A percentile compares a stretch with the other conserved stretches of the same genome.
Conservation (phyloP, 345 rosid species). For the Aethionema arabicum region DNA sequence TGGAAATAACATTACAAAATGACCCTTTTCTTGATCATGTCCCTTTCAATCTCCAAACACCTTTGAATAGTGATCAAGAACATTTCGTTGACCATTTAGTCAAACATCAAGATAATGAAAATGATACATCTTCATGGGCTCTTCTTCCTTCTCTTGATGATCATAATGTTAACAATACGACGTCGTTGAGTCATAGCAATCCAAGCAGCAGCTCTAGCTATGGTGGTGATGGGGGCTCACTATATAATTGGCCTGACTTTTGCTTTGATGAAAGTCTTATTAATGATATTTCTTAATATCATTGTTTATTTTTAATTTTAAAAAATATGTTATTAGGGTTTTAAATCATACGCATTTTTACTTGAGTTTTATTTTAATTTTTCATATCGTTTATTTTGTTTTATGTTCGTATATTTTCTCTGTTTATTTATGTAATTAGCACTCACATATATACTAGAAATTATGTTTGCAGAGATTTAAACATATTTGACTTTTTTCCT, state of each 20-base stretch:
- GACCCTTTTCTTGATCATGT: conserved; percentile 39
- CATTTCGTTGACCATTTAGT: conserved; percentile 28
- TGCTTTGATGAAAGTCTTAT: conserved; percentile 38
- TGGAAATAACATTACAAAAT: conserved; percentile 30
- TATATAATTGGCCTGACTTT: conserved; percentile 37
- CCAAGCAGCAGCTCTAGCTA: conserved; percentile 37
- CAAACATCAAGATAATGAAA: conserved; percentile 27
- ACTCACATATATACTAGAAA: too few species aligned
- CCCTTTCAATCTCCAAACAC: conserved; percentile 39
- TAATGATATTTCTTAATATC: conserved; percentile 30
- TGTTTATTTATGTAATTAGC: too few species aligned
- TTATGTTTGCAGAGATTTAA: too few species aligned
- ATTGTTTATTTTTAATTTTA: conserved; percentile 4
- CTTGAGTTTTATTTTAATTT: not conserved
- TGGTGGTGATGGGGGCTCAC: conserved; percentile 28
- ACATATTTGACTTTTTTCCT: too few species aligned
- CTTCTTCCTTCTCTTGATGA: conserved; percentile 36
- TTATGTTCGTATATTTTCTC: too few species aligned
- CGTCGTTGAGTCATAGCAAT: conserved; percentile 23
- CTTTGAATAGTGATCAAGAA: conserved; percentile 34
- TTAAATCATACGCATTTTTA: conserved; percentile 23
- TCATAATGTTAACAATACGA: conserved; percentile 12
- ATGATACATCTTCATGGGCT: conserved; percentile 36
- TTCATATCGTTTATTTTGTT: conserved; percentile 8
- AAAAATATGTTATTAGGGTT: not conserved